A percentile compares a stretch with the other conserved stretches of the same genome.
phyloP scores from a whole-genome alignment of 2,329 filamentous ascomycete species.

The Drechslera avenae region DNA sequence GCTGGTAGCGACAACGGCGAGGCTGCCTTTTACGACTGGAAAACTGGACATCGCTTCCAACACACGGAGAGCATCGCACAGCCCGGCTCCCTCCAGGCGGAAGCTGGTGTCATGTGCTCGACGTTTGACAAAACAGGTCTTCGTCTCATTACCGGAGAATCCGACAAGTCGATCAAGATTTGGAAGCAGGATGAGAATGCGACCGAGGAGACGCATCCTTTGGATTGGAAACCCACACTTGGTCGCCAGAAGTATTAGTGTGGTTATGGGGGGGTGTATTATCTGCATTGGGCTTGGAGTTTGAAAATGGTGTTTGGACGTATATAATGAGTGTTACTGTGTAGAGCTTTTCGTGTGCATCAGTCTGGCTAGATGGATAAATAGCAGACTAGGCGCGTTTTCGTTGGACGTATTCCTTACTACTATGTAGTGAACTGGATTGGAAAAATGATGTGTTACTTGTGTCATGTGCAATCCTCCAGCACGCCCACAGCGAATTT shows the following conservation, averaged over 20 bases:
- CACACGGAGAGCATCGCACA: constrained; percentile 88
- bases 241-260: constrained; percentile 69
- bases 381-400: too few species aligned
- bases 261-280: too few species aligned
- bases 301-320: too few species aligned
- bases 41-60: constrained; percentile 91
- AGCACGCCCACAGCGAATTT: too few species aligned
- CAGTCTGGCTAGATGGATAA: too few species aligned
- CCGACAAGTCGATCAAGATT: constrained; percentile 91
- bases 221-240: constrained; percentile 88
- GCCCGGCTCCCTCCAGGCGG: constrained; percentile 90
- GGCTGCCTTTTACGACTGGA: constrained; percentile 99
- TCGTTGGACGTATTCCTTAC: too few species aligned
- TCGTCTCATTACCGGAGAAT: constrained; percentile 89
- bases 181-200: constrained; percentile 95
- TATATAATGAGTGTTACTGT: too few species aligned
- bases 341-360: too few species aligned
- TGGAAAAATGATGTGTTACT: too few species aligned
- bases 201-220: constrained; percentile 86
- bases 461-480: too few species aligned
- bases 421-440: too few species aligned
- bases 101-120: constrained; percentile 91
- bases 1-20: constrained; percentile 95
- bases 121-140: constrained; percentile 90
- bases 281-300: too few species aligned